These are phyloP conservation scores for Tetracentron sinense DNA, from an alignment of 164 flowering plant species.

Conservation along the genomic window DNA sequence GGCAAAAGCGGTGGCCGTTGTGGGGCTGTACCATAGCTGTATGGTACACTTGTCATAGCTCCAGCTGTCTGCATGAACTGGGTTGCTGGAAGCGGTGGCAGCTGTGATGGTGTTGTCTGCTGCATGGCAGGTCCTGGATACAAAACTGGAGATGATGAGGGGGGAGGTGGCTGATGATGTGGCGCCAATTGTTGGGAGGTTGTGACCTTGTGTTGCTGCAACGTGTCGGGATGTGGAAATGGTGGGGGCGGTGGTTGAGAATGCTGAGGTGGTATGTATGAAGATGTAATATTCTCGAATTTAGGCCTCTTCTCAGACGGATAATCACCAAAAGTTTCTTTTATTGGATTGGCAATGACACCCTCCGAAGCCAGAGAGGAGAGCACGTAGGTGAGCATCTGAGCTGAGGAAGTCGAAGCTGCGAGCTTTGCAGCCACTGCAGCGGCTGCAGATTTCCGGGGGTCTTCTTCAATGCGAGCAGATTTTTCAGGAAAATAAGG, in stretches of 20 bases:
- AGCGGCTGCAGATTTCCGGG: conserved; percentile 77
- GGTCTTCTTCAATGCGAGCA: conserved; percentile 46
- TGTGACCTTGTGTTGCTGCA: conserved; percentile 33
- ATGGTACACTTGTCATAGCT: conserved; percentile 37
- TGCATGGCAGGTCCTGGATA: conserved; percentile 19
- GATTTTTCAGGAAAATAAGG: conserved; percentile 33
- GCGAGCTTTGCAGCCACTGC: conserved; percentile 89
- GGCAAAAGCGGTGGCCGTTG: conserved; percentile 40
- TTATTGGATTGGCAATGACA: conserved; percentile 40
- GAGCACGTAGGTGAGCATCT: conserved; percentile 88
- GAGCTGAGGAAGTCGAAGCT: conserved; percentile 87
- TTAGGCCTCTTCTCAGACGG: conserved; percentile 66
- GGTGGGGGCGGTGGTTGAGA: conserved; percentile 40
- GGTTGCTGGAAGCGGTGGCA: conserved; percentile 43
- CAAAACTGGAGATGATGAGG: conserved; percentile 46
- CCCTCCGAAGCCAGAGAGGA: conserved; percentile 89
- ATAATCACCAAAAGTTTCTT: conserved; percentile 45
- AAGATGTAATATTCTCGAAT: conserved; percentile 45
- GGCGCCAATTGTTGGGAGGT: conserved; percentile 27
- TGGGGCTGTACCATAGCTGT: conserved; percentile 41
- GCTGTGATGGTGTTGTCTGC: conserved; percentile 2
- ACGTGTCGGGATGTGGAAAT: conserved; percentile 37
- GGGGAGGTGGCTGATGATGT: conserved; percentile 43
- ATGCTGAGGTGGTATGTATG: conserved; percentile 39
- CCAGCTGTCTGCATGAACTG: conserved; percentile 56